These are phyloP conservation scores for Sporobolomyces roseus DNA, from an alignment of 768 basidiomycete genomes.

Conservation along the genomic window DNA sequence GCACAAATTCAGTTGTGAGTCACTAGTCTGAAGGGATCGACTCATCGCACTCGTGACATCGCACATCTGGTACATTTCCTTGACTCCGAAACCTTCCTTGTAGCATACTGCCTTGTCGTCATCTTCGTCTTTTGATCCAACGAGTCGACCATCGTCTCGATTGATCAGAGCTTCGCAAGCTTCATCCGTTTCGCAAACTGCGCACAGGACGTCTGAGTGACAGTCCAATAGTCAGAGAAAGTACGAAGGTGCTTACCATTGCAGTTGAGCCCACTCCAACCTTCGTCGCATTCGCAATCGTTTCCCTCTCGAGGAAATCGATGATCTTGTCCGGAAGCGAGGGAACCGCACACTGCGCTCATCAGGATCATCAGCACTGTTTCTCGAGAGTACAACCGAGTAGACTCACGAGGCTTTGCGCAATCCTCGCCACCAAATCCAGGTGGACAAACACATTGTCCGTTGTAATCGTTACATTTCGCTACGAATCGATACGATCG, in stretches of 20 bases:
- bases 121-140: constrained; percentile 42
- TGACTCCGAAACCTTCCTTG: constrained; percentile 86
- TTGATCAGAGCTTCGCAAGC: constrained; percentile 75
- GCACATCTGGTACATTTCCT: constrained; percentile 95
- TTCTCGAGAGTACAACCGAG: neutral
- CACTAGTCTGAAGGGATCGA: neutral
- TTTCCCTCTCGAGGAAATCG: constrained; percentile 70
- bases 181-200: constrained; percentile 79
- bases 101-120: constrained; percentile 82
- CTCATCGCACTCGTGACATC: constrained; percentile 83
- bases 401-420: constrained; percentile 72
- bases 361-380: neutral
- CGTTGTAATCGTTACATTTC: constrained; percentile 82
- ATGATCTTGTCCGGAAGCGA: constrained; percentile 77
- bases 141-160: constrained; percentile 46
- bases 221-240: neutral
- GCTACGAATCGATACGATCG: constrained; percentile 51
- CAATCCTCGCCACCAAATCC: constrained; percentile 99
- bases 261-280: constrained; percentile 95
- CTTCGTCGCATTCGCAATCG: constrained; percentile 83
- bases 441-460: constrained; percentile 91
- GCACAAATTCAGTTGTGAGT: no score
- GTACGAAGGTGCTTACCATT: constrained; percentile 62
- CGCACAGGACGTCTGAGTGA: neutral
- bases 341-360: constrained; percentile 77